These are phyloP conservation scores for Tilletia walkeri DNA, from an alignment of 1,284 basidiomycete species.

Conservation along the genomic window DNA sequence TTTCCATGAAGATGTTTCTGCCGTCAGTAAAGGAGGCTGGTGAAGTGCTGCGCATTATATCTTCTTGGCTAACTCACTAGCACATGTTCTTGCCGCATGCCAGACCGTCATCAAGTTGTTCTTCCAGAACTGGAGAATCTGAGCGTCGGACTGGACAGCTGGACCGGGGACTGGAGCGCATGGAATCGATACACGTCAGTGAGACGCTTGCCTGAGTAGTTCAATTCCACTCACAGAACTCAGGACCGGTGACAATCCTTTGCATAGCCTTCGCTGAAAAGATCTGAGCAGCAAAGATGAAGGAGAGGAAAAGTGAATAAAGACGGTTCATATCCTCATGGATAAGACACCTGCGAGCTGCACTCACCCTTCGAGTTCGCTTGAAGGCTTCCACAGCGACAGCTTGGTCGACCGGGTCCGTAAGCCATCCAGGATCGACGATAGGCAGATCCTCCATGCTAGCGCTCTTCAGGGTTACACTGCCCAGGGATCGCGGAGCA, in stretches of 20 bases:
- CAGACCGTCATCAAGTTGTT: conserved; percentile 57
- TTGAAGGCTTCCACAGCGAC: conserved; percentile 40
- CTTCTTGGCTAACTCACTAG: conserved; percentile 20
- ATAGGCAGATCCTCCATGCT: conserved; percentile 57
- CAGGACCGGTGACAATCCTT: conserved; percentile 54
- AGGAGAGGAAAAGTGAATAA: conserved; percentile 38
- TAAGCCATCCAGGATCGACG: conserved; percentile 57
- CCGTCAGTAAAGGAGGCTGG: no score
- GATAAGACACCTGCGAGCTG: no score
- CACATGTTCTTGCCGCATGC: conserved; percentile 57
- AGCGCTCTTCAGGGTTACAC: conserved; percentile 55
- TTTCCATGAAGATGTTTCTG: conserved; percentile 28
- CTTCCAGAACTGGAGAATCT: conserved; percentile 57
- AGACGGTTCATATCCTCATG: no score
- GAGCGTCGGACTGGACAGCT: conserved; percentile 54
- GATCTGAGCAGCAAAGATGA: conserved; percentile 25
- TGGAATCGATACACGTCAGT: conserved; percentile 33
- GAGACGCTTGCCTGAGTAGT: neutral
- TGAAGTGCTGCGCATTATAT: no score
- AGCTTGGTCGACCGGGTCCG: conserved; percentile 50
- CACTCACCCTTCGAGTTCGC: conserved; percentile 22
- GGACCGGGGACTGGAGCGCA: conserved; percentile 39
- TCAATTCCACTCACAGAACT: conserved; percentile 36
- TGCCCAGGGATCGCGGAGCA: conserved; percentile 52
- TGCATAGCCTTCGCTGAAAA: conserved; percentile 54